phyloP scores from a whole-genome alignment of 176 grass and related monocot genomes.

The Avena eriantha region DNA sequence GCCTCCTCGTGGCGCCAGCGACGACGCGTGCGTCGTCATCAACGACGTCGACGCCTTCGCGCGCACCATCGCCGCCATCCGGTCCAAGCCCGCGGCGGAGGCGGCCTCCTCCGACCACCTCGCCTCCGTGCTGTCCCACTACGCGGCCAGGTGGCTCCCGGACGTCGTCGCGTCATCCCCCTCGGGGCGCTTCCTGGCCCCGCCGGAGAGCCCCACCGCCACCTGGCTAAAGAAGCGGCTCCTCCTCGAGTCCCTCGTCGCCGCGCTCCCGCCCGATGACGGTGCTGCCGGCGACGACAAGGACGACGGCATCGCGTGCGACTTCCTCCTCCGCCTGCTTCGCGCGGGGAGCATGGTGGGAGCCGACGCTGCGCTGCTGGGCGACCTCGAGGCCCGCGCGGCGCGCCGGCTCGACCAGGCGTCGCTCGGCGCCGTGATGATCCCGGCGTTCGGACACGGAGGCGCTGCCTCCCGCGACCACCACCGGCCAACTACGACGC shows the following conservation, averaged over 20 bases:
- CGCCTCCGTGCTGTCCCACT: constrained; percentile 77
- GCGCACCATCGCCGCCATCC: constrained; percentile 72
- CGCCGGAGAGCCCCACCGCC: constrained; percentile 80
- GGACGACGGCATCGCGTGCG: constrained; percentile 57
- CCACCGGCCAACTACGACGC: not conserved
- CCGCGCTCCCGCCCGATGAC: constrained; percentile 66
- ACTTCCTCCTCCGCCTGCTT: constrained; percentile 76
- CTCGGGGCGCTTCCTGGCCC: constrained; percentile 46
- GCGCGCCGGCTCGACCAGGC: constrained; percentile 75
- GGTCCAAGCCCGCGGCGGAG: constrained; percentile 52
- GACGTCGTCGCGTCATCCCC: constrained; percentile 62
- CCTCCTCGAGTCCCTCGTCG: constrained; percentile 80
- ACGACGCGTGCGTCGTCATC: constrained; percentile 53
- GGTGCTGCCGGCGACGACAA: not conserved
- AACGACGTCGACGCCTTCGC: constrained; percentile 78
- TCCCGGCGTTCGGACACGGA: constrained; percentile 57
- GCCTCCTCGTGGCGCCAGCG: constrained; percentile 30
- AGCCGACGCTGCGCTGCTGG: constrained; percentile 55
- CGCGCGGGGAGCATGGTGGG: constrained; percentile 69
- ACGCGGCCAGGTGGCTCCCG: constrained; percentile 84
- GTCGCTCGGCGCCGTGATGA: constrained; percentile 73
- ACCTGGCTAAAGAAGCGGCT: constrained; percentile 82
- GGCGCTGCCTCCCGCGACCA: not conserved
- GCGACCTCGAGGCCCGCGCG: constrained; percentile 74
- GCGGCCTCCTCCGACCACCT: constrained; percentile 39